These are phyloP conservation scores for Russula dissimulans DNA, from an alignment of 768 basidiomycete species.

Conservation along the genomic window DNA sequence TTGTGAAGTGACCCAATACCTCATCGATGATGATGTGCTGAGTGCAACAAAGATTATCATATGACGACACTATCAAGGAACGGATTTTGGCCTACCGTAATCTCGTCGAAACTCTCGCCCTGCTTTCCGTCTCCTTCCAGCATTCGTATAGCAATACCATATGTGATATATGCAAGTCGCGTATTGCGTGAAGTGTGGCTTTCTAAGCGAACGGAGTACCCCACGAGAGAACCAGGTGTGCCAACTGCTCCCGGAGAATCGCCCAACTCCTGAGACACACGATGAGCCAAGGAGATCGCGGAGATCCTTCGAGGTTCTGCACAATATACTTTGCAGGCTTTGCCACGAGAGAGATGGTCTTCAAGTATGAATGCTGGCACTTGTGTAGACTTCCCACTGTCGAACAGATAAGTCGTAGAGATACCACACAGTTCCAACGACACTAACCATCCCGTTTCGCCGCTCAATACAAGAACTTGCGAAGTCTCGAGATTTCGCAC, in stretches of 20 bases:
- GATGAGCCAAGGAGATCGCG: conserved; percentile 89
- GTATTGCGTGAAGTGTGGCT: conserved; percentile 76
- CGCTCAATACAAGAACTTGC: conserved; percentile 83
- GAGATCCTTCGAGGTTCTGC: conserved; percentile 95
- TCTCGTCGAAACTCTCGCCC: conserved; percentile 76
- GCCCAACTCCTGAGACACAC: conserved; percentile 89
- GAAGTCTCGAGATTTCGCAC: conserved; percentile 56
- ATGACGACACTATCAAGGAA: conserved; percentile 9
- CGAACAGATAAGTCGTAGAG: background rate
- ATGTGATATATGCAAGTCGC: conserved; percentile 75
- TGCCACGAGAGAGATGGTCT: conserved; percentile 72
- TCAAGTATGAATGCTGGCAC: conserved; percentile 91
- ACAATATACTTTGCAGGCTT: conserved; percentile 82
- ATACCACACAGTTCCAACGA: conserved; percentile 1
- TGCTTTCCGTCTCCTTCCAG: conserved; percentile 75
- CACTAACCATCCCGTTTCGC: conserved; percentile 64
- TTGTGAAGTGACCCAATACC: conserved; percentile 30
- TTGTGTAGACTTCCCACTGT: conserved; percentile 93
- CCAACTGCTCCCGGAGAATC: conserved; percentile 75
- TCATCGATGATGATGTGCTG: conserved; percentile 96
- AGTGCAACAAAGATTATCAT: conserved; percentile 1
- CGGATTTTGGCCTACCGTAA: conserved; percentile 54
- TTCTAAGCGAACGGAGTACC: conserved; percentile 91
- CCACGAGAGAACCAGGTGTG: conserved; percentile 69
- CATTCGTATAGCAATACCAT: conserved; percentile 95